Conservation (phyloP, 495 filamentous ascomycete genomes). For the Penicillium tannophilum region DNA sequence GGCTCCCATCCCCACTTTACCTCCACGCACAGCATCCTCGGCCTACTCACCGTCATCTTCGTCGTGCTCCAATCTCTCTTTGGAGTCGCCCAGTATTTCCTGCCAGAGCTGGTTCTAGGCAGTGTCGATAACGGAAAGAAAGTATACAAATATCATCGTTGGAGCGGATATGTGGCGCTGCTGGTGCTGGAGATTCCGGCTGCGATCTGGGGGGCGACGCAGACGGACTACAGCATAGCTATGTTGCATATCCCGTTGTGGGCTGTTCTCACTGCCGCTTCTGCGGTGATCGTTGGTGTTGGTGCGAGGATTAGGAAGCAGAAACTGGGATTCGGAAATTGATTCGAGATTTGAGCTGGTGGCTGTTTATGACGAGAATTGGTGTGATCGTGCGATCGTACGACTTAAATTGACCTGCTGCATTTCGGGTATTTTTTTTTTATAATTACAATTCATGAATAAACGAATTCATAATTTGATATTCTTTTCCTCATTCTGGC, state of each 20-base stretch:
- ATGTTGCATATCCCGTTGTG: constrained; percentile 71
- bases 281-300: constrained; percentile 67
- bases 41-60: constrained; percentile 71
- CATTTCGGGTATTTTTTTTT: too few species aligned
- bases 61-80: constrained; percentile 72
- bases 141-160: constrained; percentile 87
- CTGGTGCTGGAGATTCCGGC: constrained; percentile 64
- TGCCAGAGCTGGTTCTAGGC: constrained; percentile 67
- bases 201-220: constrained; percentile 73
- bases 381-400: too few species aligned
- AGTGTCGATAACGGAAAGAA: constrained; percentile 76
- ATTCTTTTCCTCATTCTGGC: too few species aligned
- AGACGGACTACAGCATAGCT: constrained; percentile 67
- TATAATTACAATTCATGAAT: too few species aligned
- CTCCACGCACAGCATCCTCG: constrained; percentile 77
- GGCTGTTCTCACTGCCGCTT: constrained; percentile 61
- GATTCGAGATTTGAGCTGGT: not conserved
- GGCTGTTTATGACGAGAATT: too few species aligned
- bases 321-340: constrained; percentile 68
- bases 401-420: too few species aligned
- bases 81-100: constrained; percentile 77
- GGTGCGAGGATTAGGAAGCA: constrained; percentile 77
- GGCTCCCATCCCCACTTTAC: constrained; percentile 69
- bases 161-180: constrained; percentile 69
- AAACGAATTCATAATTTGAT: too few species aligned